Evolutionary conservation across 73 alveolate species (phyloP), one percentile per base, ranked within the genome.

Genomic region (Loxodes magnus): DNA sequence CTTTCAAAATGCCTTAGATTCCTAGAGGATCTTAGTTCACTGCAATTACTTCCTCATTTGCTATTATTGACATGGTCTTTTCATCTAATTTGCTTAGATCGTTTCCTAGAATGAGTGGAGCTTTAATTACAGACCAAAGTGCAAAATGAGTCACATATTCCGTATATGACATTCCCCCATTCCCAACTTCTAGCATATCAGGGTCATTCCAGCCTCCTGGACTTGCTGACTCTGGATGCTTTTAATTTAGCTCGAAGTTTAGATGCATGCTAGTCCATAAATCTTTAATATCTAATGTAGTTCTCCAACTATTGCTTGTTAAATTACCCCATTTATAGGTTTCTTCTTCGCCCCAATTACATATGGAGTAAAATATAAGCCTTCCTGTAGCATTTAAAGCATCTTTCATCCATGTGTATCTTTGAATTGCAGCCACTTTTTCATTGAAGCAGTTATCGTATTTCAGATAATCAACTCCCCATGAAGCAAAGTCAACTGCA

Each of bases 151-250:
- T 72, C 46, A 71, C 64, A 35, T 89, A 81, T 72, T 94, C 97
- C 5, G 50, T 69, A 0, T 60, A 68, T n/a, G 87, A 76, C 93
- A 91, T 64, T 14, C 88, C 91, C 1, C 95, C 94, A 59, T 83
- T 87, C 21, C 98, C 96, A 0, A 91, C 94, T 66, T 91, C 97
- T 41, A 94, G 67, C 98, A 93, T 90, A 56, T 90, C 99, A 5
- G 98, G 98, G 36, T 94, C 99, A 48, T 94, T 94, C 98, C 98
- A 94, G 46, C 96, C 94, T 5, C 99, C 99, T 2, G 96, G 96
- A 4, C 96, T 96, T 9, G 96, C 99, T 56, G 56, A 74, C 51
- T 64, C 64, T 0, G 60, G 36, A 19, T 56, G 50, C 28, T 25
- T 24, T 5, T 56, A 56, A 15, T 68, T 56, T 24, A 67, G 70